Base-by-base conservation (phyloP, 805 yeast genomes). In the Candida maesae region DNA sequence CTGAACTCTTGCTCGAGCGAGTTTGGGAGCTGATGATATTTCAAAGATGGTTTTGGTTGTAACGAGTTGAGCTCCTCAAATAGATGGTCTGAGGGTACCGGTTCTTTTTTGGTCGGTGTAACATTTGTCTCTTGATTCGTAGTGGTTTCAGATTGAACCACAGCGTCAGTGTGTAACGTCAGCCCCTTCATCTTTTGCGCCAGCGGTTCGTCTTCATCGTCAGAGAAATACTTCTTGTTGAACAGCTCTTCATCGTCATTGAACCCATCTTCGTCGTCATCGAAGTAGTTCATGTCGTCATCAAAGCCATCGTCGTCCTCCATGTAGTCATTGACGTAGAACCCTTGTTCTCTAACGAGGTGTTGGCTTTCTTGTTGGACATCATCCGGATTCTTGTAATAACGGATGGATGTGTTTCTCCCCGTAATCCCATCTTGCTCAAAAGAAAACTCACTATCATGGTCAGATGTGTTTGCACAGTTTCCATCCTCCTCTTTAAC, bases 361-460 rank as follows among this genome's bases (percentile, higher is more conserved):
- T 37, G 40, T 7, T 33, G 30, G 14, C 44, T 42, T 6, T 46
- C 49, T 7, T 35, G 32, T 2, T 47, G 44, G 1, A 49, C 45
- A 34, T 63, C 55, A 5, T 41, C 36, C 4, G 47, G 50, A 4
- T 55, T 51, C 39, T 73, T 73, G 53, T 78, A 77, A 53, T 76
- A 77, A 43, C 74, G 71, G 17, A 73, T 68, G 0, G 82, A 76
- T 2, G 74, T 63, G 39, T 76, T 74, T 45, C 83, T 63, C 3
- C 76, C 78, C n/a, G 73, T 67, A 7, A 60, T 49, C 2, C 58
- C 61, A 14, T 66, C 69, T 32, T 65, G 64, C 35, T 74, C 78
- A 47, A 78, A 78, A 1, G 82, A 77, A 47, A 76, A 78, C 39
- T 65, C 56, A 36, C 65, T 60, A 13, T 41, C 52, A 7, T 44